Evolutionary conservation across 805 yeast genomes (phyloP).

Genomic region (Yamadazyma sp.): DNA sequence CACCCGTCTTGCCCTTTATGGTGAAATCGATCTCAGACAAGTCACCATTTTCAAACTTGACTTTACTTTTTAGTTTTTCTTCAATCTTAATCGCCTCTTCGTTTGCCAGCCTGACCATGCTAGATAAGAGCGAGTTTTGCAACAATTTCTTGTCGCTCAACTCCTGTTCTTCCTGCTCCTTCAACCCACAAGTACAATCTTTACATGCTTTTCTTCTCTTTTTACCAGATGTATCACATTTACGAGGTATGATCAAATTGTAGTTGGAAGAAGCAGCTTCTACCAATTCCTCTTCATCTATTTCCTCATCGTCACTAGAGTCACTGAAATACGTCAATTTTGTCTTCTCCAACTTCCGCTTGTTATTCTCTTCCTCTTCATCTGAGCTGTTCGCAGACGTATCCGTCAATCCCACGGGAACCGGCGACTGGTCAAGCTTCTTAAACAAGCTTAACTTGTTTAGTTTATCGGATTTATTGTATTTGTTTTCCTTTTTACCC

Average conservation of each 20-base stretch:
- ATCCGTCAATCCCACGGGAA: conserved; percentile 42
- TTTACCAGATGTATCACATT: conserved; percentile 55
- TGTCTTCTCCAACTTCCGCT: conserved; percentile 43
- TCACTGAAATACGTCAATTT: conserved; percentile 59
- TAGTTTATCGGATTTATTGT: background rate
- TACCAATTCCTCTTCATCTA: conserved; percentile 39
- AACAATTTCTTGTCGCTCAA: conserved; percentile 41
- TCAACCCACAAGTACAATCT: conserved; percentile 96
- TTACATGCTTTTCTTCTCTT: conserved; percentile 92
- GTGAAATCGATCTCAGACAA: conserved; percentile 92
- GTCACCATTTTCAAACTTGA: conserved; percentile 64
- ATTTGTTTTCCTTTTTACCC: background rate
- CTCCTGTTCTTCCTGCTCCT: conserved; percentile 78
- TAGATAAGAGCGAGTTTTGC: conserved; percentile 46
- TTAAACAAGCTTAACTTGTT: conserved; percentile 12
- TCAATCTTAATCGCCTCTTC: conserved; percentile 56
- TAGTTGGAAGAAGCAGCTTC: conserved; percentile 24
- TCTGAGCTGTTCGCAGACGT: conserved; percentile 43
- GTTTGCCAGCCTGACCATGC: conserved; percentile 51
- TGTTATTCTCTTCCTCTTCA: conserved; percentile 42
- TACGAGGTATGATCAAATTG: conserved; percentile 55
- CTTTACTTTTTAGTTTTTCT: conserved; percentile 46
- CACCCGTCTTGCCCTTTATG: conserved; percentile 94
- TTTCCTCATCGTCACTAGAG: conserved; percentile 50
- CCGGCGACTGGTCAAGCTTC: conserved; percentile 6